phyloP scores from a whole-genome alignment of 768 basidiomycete species.

The Boletus tomentosulus region DNA sequence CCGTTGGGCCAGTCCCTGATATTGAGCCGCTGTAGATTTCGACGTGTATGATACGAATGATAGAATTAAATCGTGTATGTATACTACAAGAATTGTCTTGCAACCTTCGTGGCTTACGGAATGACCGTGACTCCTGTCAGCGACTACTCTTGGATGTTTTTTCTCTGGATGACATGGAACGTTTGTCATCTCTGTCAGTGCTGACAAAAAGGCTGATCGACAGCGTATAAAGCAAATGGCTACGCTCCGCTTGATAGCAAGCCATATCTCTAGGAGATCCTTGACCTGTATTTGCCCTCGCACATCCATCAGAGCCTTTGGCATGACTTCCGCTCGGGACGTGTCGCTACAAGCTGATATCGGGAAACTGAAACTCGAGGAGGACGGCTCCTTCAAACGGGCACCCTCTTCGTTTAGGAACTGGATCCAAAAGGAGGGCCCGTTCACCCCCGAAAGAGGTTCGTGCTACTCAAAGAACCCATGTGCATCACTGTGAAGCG shows the following conservation, averaged over 20 bases:
- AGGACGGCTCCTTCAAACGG: constrained; percentile 68
- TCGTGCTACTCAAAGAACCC: constrained; percentile 11
- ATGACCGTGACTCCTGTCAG: too few relatives aligned
- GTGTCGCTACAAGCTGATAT: constrained; percentile 46
- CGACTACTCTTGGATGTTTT: not conserved
- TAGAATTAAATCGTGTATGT: not conserved
- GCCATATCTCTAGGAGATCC: constrained; percentile 5
- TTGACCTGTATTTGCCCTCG: not conserved
- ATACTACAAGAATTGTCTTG: too few relatives aligned
- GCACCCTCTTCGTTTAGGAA: constrained; percentile 51
- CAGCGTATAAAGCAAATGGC: constrained; percentile 11
- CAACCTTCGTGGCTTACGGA: too few relatives aligned
- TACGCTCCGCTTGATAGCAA: constrained; percentile 3
- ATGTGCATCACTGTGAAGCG: not conserved
- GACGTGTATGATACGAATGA: not conserved
- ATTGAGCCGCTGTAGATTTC: constrained; percentile 53
- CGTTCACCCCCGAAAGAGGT: constrained; percentile 78
- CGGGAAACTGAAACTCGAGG: constrained; percentile 45
- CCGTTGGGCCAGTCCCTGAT: constrained; percentile 66
- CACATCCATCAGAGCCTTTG: not conserved
- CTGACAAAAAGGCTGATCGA: not conserved
- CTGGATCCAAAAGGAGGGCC: constrained; percentile 49
- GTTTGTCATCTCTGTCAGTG: not conserved
- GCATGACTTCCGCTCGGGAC: constrained; percentile 34
- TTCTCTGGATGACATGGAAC: not conserved